Evolutionary conservation across 257 asterid genomes (phyloP).

Genomic region (Przewalskia tangutica): DNA sequence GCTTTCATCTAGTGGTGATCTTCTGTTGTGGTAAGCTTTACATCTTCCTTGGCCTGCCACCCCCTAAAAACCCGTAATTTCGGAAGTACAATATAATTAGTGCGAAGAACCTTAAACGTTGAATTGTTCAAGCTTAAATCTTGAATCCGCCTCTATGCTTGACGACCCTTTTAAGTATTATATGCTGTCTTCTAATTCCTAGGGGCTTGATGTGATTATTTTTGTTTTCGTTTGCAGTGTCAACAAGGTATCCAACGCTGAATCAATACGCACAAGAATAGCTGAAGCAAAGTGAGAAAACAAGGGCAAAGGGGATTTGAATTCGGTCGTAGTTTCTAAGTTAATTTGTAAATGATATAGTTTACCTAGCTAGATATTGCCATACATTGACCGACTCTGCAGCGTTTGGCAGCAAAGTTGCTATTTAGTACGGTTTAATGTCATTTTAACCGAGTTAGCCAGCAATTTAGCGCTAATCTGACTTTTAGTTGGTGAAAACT

Average conservation of each 20-base stretch:
- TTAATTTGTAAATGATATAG: not conserved
- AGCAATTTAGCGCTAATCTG: not conserved
- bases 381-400: not conserved
- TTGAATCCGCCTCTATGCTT: not conserved
- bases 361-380: not conserved
- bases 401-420: not conserved
- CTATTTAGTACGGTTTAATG: not conserved
- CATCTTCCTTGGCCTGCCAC: not conserved
- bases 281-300: constrained; percentile 37
- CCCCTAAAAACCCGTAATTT: not conserved
- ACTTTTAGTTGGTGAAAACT: not conserved
- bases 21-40: constrained; percentile 46
- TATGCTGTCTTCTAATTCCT: not conserved
- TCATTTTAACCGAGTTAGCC: not conserved
- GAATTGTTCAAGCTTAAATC: not conserved
- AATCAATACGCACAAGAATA: constrained; percentile 41
- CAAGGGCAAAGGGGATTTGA: not conserved
- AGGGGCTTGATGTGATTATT: not conserved
- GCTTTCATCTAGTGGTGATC: constrained; percentile 46
- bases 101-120: too few relatives aligned
- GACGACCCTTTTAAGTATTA: not conserved
- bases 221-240: constrained; percentile 32
- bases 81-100: too few relatives aligned
- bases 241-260: constrained; percentile 43
- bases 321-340: not conserved